Evolutionary conservation across 768 basidiomycete genomes (phyloP).

Genomic region (Macrocybe gigantea): DNA sequence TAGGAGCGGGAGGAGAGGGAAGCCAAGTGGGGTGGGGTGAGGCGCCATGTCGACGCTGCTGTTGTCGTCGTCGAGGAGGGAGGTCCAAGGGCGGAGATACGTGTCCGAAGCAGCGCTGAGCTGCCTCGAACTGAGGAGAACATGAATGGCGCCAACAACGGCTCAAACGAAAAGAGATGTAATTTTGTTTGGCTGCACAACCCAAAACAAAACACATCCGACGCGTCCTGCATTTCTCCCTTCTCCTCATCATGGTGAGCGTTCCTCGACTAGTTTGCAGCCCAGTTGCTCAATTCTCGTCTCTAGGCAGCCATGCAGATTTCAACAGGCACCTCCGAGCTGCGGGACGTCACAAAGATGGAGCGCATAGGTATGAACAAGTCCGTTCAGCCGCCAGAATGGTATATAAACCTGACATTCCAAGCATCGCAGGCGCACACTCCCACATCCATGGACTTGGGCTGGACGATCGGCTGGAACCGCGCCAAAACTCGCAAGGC

Average conservation of each 20-base stretch:
- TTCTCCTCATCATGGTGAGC: too few relatives aligned
- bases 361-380: slow-evolving; percentile 72
- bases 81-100: slow-evolving; percentile 16
- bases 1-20: slow-evolving; percentile 20
- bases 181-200: neutral
- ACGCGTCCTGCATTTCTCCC: neutral
- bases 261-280: too few relatives aligned
- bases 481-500: slow-evolving; percentile 82
- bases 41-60: slow-evolving; percentile 1
- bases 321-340: slow-evolving; percentile 68
- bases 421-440: slow-evolving; percentile 58
- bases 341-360: slow-evolving; percentile 88
- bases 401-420: slow-evolving; percentile 1
- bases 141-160: slow-evolving; percentile 20
- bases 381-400: neutral
- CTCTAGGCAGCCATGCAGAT: slow-evolving; percentile 52
- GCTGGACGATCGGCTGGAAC: slow-evolving; percentile 87
- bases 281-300: neutral
- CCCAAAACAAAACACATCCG: neutral
- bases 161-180: neutral
- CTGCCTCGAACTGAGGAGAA: slow-evolving; percentile 38
- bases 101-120: slow-evolving; percentile 32
- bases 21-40: slow-evolving; percentile 6
- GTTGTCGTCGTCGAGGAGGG: slow-evolving; percentile 11
- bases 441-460: slow-evolving; percentile 96